A percentile compares a stretch with the other conserved stretches of the same genome.
Conservation (phyloP, 192 early-diverging fungal genomes). For the Coemansia guatemalensis region DNA sequence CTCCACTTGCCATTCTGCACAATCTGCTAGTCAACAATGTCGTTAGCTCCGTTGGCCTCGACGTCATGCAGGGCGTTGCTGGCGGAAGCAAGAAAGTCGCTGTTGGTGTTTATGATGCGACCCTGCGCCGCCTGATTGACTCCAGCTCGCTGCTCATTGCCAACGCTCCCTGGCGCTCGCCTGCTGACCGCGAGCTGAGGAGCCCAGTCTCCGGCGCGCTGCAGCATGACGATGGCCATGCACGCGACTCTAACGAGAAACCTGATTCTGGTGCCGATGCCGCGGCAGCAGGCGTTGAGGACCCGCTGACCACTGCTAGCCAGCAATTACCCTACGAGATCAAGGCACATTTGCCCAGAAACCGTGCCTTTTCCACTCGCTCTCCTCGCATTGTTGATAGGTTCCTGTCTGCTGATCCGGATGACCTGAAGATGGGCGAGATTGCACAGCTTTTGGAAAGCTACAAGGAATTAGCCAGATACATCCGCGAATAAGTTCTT, state of each 20-base stretch:
- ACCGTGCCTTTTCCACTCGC: neutral
- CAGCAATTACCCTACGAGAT: constrained; percentile 46
- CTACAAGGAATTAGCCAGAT: constrained; percentile 44
- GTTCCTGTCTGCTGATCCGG: constrained; percentile 14
- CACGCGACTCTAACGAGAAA: constrained; percentile 6
- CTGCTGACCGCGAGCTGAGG: constrained; percentile 31
- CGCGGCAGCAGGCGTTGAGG: constrained; percentile 24
- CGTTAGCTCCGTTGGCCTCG: constrained; percentile 38
- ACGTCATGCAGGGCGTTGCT: constrained; percentile 53
- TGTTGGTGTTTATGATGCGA: constrained; percentile 51
- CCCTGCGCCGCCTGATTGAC: constrained; percentile 40
- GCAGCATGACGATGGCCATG: neutral
- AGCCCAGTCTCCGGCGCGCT: neutral
- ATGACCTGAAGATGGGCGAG: constrained; percentile 36
- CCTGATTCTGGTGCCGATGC: neutral
- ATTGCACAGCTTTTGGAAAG: constrained; percentile 33
- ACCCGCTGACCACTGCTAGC: constrained; percentile 28
- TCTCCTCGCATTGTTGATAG: constrained; percentile 11
- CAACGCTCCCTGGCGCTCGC: constrained; percentile 26
- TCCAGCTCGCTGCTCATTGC: constrained; percentile 29
- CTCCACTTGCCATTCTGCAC: constrained; percentile 27
- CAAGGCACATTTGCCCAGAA: constrained; percentile 33
- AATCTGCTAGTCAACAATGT: constrained; percentile 38
- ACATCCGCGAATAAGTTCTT: constrained; percentile 15
- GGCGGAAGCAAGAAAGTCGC: constrained; percentile 51